phyloP scores from a whole-genome alignment of 306 rosid genomes.

The Fragaria iinumae region DNA sequence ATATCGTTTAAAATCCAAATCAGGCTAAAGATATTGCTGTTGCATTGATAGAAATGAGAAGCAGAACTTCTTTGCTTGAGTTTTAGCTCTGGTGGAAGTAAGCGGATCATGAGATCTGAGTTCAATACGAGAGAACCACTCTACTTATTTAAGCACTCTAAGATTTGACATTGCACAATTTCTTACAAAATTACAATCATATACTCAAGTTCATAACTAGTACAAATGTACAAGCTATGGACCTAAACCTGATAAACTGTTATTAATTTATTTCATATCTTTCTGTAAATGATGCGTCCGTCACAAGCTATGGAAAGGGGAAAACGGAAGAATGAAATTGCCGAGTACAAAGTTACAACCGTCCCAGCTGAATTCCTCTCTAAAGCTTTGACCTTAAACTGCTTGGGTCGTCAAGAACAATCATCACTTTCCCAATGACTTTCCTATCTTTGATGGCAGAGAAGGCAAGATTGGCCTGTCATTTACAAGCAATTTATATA shows the following conservation, averaged over 20 bases:
- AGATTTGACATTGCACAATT: neutral
- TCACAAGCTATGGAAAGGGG: neutral
- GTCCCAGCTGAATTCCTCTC: conserved; percentile 25
- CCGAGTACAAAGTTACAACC: neutral
- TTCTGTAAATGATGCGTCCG: neutral
- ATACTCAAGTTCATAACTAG: neutral
- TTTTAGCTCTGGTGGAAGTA: neutral
- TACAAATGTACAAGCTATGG: neutral
- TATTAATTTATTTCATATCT: neutral
- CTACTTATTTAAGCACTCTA: neutral
- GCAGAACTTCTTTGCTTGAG: neutral
- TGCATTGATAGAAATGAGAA: neutral
- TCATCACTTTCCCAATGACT: conserved; percentile 85
- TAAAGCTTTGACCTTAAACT: conserved; percentile 60
- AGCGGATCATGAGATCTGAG: neutral
- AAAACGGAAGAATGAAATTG: neutral
- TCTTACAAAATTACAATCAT: neutral
- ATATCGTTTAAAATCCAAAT: neutral
- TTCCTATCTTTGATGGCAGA: conserved; percentile 80
- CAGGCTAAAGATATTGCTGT: neutral
- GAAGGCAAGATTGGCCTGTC: conserved; percentile 85
- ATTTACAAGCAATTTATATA: conserved; percentile 25
- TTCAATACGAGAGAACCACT: neutral
- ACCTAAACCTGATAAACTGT: neutral
- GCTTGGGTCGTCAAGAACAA: conserved; percentile 54